Evolutionary conservation across 1,284 basidiomycete genomes (phyloP).

Genomic region (Trichosporon ovoides): DNA sequence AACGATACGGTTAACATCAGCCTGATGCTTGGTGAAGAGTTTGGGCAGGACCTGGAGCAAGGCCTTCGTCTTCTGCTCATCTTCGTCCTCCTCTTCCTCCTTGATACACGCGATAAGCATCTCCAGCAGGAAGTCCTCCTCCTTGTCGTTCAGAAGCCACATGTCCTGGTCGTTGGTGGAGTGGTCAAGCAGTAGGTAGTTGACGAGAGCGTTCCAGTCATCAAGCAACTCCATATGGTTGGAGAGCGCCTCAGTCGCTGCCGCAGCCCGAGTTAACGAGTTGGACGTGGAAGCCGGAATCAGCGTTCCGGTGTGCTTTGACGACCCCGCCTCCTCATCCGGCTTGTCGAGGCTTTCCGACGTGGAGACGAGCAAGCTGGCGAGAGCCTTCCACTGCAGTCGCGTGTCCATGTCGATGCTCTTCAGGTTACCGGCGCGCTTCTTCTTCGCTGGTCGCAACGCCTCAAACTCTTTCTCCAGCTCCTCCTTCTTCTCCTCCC

Average conservation of each 20-base stretch:
- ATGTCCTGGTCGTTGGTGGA: constrained; percentile 53
- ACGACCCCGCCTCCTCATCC: constrained; percentile 22
- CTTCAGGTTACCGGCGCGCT: constrained; percentile 33
- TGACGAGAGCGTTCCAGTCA: constrained; percentile 77
- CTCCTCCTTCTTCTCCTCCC: constrained; percentile 67
- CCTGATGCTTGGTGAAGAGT: constrained; percentile 88
- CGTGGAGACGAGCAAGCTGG: constrained; percentile 50
- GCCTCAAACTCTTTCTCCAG: constrained; percentile 48
- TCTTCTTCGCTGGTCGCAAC: constrained; percentile 34
- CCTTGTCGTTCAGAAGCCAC: constrained; percentile 44
- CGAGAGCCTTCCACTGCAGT: constrained; percentile 51
- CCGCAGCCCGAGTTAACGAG: constrained; percentile 48
- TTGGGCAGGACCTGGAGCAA: constrained; percentile 82
- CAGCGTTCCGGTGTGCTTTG: not conserved
- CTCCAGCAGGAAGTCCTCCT: constrained; percentile 61
- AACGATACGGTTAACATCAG: constrained; percentile 74
- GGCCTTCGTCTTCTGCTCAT: constrained; percentile 71
- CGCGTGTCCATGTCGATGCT: constrained; percentile 31
- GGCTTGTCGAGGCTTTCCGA: constrained; percentile 44
- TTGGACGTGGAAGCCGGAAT: constrained; percentile 16
- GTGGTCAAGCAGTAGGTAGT: constrained; percentile 82
- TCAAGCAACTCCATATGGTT: constrained; percentile 66
- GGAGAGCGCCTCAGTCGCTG: constrained; percentile 87
- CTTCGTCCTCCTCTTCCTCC: constrained; percentile 63
- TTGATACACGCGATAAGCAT: constrained; percentile 66